Percentiles rank a stretch among this genome's conserved stretches.
These are phyloP conservation scores for Plectosphaerella plurivora DNA, from an alignment of 2,329 filamentous ascomycete genomes.

Conservation along the genomic window DNA sequence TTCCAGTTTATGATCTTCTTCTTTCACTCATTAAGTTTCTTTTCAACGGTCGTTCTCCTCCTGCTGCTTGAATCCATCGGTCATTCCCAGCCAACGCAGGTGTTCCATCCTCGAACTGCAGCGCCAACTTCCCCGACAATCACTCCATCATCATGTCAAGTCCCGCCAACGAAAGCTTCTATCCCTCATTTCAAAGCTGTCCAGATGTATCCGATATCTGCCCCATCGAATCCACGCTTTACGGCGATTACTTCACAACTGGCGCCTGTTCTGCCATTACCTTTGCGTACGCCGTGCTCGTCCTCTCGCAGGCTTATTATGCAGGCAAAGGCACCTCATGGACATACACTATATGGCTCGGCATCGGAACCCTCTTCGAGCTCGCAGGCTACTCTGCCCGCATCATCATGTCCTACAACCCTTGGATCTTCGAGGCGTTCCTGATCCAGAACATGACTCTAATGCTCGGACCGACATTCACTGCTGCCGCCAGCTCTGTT, in stretches of 20 bases:
- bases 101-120: no score
- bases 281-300: constrained; percentile 38
- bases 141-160: no score
- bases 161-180: background rate
- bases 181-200: background rate
- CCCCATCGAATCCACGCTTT: background rate
- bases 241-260: background rate
- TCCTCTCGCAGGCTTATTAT: background rate
- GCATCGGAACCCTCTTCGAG: constrained; percentile 1
- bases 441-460: constrained; percentile 35
- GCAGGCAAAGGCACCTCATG: background rate
- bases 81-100: no score
- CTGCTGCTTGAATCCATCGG: no score
- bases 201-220: background rate
- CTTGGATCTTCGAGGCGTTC: constrained; percentile 34
- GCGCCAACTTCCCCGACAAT: no score
- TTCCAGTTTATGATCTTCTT: no score
- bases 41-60: no score
- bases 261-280: background rate
- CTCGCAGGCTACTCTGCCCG: background rate
- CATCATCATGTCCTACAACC: constrained; percentile 20
- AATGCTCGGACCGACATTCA: constrained; percentile 35
- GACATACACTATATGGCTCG: constrained; percentile 1
- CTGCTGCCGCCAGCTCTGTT: constrained; percentile 41
- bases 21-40: no score